Base-by-base conservation (phyloP, 192 early-diverging fungal species). In the Coemansia sp. region DNA sequence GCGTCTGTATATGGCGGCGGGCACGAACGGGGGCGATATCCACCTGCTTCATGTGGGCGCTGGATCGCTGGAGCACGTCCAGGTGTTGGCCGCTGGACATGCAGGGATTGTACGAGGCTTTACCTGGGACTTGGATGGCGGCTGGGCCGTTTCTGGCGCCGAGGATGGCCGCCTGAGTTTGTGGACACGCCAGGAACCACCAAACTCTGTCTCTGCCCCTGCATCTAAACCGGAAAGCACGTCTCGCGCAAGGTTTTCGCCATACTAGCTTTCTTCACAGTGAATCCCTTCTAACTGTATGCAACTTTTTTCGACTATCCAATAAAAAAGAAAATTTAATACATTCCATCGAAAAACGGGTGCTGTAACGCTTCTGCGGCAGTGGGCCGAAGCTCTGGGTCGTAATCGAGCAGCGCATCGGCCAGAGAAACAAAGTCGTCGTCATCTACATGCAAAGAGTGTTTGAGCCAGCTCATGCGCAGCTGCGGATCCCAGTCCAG, bases 21-120 rank as follows among this genome's bases (percentile, higher is more conserved):
- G 97, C n/a, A 88, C 88, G 5, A 89, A 93, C 66, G 82, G 66
- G 0, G 80, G 96, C 54, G 83, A 89, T 48, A 76, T 98, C 7
- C 86, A 86, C 31, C 71, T 93, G 31, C 68, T 97, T 67, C 89
- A 97, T 75, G 95, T 99, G 25, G 88, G 85, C 49, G 77, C 92
- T 10, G 85, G 85, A 33, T 72, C 84, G 2, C 64, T 98, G 48
- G 89, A 96, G 56, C 78, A 93, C 11, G 91, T 92, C 14, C 90
- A 93, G 64, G 81, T 83, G 2, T 68, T 98, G 42, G 75, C 85
- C n/a, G 89, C 85, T 11, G 96, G 89, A 7, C 96, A 99, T 61
- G 71, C 75, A n/a, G 96, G 92, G 51, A 85, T 97, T 67, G 91
- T 99, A 57, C 83, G 97, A 30, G 89, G 87, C 6, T 83, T 89